Evolutionary conservation across 345 rosid genomes (phyloP), one percentile per base, ranked within the genome.

Genomic region (Microthlaspi erraticum): DNA sequence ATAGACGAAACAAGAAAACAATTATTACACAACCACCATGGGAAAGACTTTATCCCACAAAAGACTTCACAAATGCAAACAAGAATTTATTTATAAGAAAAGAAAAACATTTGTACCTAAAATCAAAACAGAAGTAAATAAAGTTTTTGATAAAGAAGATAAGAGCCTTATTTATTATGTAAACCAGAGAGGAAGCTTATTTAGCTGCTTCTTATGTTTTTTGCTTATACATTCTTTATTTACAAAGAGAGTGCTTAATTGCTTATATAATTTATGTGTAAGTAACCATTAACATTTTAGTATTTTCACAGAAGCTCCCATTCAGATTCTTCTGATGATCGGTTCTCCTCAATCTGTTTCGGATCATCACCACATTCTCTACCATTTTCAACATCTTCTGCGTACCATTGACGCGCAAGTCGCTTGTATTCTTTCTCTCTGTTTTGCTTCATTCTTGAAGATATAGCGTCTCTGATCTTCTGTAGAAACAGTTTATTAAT

Each of bases 271-370:
- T 26, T 26, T 43, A 38, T 68, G 60, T 52, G 23, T 50, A 26
- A 46, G 29, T 26, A 2, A 48, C 44, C 39, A 50, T 66, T 0
- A n/a, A 50, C 38, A 31, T 62, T 48, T 70, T 77, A 26, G 4
- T 26, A 26, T 26, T 26, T 26, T 26, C 29, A 77, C 68, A 92
- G 84, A 70, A 92, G 83, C 88, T 92, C 96, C 98, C 98, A 89
- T 57, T 87, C 98, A 8, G 84, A 78, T 70, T 92, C 94, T 49
- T 70, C 62, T 18, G 41, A 50, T 52, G 82, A 64, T 56, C 0
- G 16, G 9, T 63, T 63, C 7, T 63, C 75, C 17, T 68, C 71
- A 0, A 10, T 0, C 5, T 46, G 38, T 70, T 82, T 55, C 42
- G 37, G 68, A 56, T 16, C 6, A 18, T 64, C 29, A 3, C 10